Percentiles rank a stretch among this genome's conserved stretches.
These are phyloP conservation scores for Phytophthora ramorum DNA, from an alignment of 352 stramenopile species.

Conservation along the genomic window DNA sequence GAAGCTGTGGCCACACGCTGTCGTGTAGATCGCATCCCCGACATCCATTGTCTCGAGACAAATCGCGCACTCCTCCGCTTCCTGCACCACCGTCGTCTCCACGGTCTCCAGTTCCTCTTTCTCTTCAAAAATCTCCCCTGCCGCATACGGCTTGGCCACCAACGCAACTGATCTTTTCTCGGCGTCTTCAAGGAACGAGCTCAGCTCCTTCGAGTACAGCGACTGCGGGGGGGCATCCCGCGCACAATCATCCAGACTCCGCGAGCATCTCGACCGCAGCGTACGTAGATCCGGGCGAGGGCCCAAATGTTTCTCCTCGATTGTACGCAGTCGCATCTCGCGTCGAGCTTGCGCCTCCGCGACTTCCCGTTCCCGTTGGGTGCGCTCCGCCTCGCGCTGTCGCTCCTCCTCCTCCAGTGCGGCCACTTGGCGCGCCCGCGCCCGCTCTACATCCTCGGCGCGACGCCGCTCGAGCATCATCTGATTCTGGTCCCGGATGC, in stretches of 20 bases:
- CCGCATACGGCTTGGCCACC: constrained; percentile 40
- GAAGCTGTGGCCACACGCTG: constrained; percentile 85
- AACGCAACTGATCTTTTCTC: constrained; percentile 62
- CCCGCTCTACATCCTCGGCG: constrained; percentile 73
- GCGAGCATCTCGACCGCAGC: constrained; percentile 43
- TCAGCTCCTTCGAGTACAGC: constrained; percentile 52
- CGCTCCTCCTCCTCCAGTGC: constrained; percentile 75
- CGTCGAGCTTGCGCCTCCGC: constrained; percentile 52
- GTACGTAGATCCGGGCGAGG: constrained; percentile 53
- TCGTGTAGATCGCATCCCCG: constrained; percentile 85
- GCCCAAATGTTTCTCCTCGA: constrained; percentile 70
- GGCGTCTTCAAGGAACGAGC: constrained; percentile 63
- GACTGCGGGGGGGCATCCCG: constrained; percentile 28
- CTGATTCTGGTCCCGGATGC: constrained; percentile 78
- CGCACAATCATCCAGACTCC: constrained; percentile 65
- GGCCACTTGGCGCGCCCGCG: constrained; percentile 72
- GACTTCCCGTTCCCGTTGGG: constrained; percentile 55
- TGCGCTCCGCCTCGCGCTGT: constrained; percentile 58
- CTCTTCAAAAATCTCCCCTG: constrained; percentile 29
- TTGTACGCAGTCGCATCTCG: constrained; percentile 49
- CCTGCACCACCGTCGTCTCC: constrained; percentile 57
- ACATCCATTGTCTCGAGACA: constrained; percentile 85
- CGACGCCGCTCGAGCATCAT: constrained; percentile 75
- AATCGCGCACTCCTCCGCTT: constrained; percentile 86
- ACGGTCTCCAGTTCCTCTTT: constrained; percentile 35